Evolutionary conservation across 176 grass and related monocot species (phyloP).

Genomic region (Pontederia crassipes): DNA sequence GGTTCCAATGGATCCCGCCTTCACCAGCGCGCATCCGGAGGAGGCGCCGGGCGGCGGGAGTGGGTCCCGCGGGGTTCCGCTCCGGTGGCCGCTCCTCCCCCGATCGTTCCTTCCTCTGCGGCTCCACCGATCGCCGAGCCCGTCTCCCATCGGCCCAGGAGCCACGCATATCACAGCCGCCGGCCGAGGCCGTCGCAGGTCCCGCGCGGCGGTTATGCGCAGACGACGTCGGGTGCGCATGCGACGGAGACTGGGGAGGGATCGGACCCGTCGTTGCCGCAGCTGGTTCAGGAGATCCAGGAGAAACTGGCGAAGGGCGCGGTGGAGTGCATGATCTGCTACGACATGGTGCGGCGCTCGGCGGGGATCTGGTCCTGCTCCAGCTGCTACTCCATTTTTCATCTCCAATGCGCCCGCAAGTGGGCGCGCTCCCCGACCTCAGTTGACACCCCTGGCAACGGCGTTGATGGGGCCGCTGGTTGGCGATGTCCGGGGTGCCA

Average conservation of each 20-base stretch:
- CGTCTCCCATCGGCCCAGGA: not conserved
- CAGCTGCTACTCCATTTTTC: conserved; percentile 96
- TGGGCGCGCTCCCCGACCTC: conserved; percentile 88
- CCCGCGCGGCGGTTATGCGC: not conserved
- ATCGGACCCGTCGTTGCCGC: conserved; percentile 33
- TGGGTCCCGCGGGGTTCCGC: conserved; percentile 46
- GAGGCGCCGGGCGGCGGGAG: conserved; percentile 18
- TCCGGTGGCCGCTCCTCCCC: not conserved
- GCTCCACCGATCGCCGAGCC: conserved; percentile 5
- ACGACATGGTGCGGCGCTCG: conserved; percentile 84
- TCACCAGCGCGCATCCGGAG: conserved; percentile 7
- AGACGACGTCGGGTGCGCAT: not conserved
- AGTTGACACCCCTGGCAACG: conserved; percentile 18
- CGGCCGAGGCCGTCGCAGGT: conserved; percentile 8
- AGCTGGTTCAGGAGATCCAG: conserved; percentile 96
- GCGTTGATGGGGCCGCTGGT: not conserved
- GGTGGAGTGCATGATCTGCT: conserved; percentile 99
- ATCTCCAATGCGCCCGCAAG: conserved; percentile 82
- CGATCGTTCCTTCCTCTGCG: conserved; percentile 8
- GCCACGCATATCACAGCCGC: not conserved
- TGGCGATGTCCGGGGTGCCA: conserved; percentile 96
- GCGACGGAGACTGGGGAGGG: not conserved
- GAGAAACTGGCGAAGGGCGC: conserved; percentile 61
- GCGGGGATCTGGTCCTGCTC: conserved; percentile 79
- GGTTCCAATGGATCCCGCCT: conserved; percentile 29